phyloP scores from a whole-genome alignment of 768 basidiomycete species.

The Cubamyces lactineus region DNA sequence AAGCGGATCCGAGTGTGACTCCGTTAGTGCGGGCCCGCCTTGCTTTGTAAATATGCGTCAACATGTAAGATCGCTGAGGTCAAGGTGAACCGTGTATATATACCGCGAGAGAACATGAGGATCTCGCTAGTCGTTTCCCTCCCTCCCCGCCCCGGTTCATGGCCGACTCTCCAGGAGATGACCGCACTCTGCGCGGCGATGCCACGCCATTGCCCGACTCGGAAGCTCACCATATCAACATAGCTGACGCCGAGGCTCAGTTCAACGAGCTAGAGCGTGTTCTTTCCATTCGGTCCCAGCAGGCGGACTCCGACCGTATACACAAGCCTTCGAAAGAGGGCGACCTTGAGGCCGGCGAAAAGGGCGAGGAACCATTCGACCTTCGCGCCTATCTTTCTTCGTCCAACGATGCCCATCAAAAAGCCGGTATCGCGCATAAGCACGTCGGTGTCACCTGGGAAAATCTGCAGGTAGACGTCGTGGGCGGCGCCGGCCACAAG shows the following conservation, averaged over 20 bases:
- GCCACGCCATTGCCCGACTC: slow-evolving; percentile 18
- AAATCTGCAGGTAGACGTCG: slow-evolving; percentile 62
- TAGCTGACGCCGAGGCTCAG: slow-evolving; percentile 52
- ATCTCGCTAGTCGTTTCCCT: neutral
- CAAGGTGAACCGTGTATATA: slow-evolving; percentile 7
- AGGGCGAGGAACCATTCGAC: slow-evolving; percentile 51
- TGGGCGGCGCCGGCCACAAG: slow-evolving; percentile 60
- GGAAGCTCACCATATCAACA: slow-evolving; percentile 44
- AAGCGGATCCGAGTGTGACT: neutral
- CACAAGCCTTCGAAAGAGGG: slow-evolving; percentile 3
- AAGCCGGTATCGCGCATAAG: slow-evolving; percentile 72
- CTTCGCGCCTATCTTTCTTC: slow-evolving; percentile 69
- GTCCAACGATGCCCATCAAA: slow-evolving; percentile 66
- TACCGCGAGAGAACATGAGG: neutral
- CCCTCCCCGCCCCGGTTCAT: slow-evolving; percentile 23
- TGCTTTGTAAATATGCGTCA: slow-evolving; percentile 8
- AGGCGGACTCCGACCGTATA: neutral
- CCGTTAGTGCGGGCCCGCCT: slow-evolving; percentile 4
- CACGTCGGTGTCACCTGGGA: slow-evolving; percentile 80
- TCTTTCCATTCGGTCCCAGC: slow-evolving; percentile 27
- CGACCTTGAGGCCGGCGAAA: slow-evolving; percentile 44
- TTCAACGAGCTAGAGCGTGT: slow-evolving; percentile 58
- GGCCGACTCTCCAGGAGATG: slow-evolving; percentile 34
- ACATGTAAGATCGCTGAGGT: slow-evolving; percentile 16
- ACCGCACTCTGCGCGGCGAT: slow-evolving; percentile 32